A percentile compares a stretch with the other conserved stretches of the same genome.
phyloP scores from a whole-genome alignment of 768 basidiomycete species.

The Coprinopsis marcescibilis region DNA sequence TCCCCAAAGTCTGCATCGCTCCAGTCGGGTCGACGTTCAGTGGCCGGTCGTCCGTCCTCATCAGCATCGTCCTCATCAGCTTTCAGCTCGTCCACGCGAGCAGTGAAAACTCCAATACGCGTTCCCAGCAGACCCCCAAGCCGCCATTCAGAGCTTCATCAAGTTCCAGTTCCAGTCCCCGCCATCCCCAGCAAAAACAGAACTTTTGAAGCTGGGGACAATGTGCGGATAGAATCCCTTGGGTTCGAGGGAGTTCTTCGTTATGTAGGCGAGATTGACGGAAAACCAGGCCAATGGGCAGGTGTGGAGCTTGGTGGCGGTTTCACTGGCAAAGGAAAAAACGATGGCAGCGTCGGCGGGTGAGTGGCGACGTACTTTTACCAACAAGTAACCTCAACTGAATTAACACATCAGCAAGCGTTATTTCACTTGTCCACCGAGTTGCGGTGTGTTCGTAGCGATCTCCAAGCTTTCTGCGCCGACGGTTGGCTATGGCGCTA shows the following conservation, averaged over 20 bases:
- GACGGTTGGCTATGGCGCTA: constrained; percentile 54
- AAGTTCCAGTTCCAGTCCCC: too few relatives aligned
- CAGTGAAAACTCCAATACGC: constrained; percentile 48
- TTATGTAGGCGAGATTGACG: constrained; percentile 81
- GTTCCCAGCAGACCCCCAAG: constrained; percentile 50
- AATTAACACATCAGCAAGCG: constrained; percentile 45
- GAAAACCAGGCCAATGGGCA: constrained; percentile 88
- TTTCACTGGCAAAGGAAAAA: constrained; percentile 90
- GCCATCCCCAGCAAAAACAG: constrained; percentile 38
- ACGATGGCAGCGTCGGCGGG: constrained; percentile 87
- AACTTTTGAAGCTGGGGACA: constrained; percentile 68
- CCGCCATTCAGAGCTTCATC: constrained; percentile 61
- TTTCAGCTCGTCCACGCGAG: constrained; percentile 25
- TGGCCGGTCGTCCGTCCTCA: constrained; percentile 46
- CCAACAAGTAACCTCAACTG: constrained; percentile 7
- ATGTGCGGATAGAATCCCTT: constrained; percentile 80
- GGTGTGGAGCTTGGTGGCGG: constrained; percentile 87
- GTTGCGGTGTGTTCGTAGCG: constrained; percentile 90
- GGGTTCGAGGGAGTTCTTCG: constrained; percentile 82
- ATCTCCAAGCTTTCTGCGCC: constrained; percentile 74
- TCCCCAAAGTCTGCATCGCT: constrained; percentile 41
- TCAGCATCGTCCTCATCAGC: constrained; percentile 50
- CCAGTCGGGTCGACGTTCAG: constrained; percentile 46
- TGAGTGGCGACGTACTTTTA: constrained; percentile 36
- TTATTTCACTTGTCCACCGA: constrained; percentile 82